Percentiles rank a stretch among this genome's conserved stretches.
These are phyloP conservation scores for Debaryomyces robertsiae DNA, from an alignment of 1,139 yeast genomes.

Conservation along the genomic window DNA sequence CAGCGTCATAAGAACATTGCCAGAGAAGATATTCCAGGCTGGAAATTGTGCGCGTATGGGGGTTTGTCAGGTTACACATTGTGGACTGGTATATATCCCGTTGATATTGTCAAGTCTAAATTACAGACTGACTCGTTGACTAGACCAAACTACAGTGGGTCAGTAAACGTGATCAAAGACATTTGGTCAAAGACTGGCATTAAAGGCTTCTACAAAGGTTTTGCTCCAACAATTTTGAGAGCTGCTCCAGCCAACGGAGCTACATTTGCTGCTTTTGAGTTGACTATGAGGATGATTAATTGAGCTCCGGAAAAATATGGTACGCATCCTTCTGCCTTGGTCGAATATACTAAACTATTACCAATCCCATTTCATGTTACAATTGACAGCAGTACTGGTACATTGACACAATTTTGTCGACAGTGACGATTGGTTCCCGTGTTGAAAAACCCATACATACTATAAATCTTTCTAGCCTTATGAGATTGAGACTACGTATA, in stretches of 20 bases:
- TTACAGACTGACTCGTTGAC: constrained; percentile 77
- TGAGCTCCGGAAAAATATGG: background rate
- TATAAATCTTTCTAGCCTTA: too few relatives aligned
- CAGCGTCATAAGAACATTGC: constrained; percentile 32
- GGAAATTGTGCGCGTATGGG: constrained; percentile 80
- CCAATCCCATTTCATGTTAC: background rate
- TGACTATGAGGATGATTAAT: constrained; percentile 67
- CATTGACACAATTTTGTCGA: background rate
- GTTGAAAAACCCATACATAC: too few relatives aligned
- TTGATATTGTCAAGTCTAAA: constrained; percentile 83
- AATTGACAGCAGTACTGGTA: background rate
- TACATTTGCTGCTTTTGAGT: constrained; percentile 88
- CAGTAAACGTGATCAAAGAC: constrained; percentile 57
- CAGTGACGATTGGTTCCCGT: background rate
- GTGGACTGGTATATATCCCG: constrained; percentile 82
- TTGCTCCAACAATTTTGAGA: constrained; percentile 84
- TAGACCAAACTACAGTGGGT: constrained; percentile 48
- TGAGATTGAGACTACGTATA: background rate
- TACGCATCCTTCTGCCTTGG: too few relatives aligned
- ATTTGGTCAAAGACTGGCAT: constrained; percentile 61
- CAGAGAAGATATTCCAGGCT: constrained; percentile 76
- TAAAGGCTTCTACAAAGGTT: constrained; percentile 83
- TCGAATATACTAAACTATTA: background rate
- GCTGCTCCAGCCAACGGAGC: constrained; percentile 98
- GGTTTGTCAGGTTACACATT: constrained; percentile 84